Evolutionary conservation across 208 protist species (phyloP).

Genomic region (Trichomonas gallinae): DNA sequence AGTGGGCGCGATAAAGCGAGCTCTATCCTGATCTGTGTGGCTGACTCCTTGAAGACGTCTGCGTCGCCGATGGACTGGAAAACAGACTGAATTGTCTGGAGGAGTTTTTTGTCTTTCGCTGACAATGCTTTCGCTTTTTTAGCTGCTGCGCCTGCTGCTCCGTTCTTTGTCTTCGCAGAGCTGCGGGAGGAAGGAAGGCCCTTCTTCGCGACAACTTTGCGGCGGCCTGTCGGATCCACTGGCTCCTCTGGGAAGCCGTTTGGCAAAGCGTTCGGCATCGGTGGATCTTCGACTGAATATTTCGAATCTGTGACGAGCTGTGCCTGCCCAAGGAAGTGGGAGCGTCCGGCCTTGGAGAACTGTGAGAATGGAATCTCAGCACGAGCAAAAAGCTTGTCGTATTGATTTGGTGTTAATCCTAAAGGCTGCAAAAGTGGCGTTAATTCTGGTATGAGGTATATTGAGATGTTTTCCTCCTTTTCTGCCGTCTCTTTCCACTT

Average conservation of each 20-base stretch:
- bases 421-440: neutral
- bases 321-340: neutral
- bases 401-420: neutral
- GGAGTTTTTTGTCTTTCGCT: neutral
- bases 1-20: neutral
- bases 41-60: neutral
- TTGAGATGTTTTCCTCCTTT: neutral
- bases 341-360: neutral
- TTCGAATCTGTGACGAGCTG: neutral
- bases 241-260: neutral
- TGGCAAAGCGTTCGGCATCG: neutral
- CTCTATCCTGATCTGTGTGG: neutral
- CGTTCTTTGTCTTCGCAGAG: neutral
- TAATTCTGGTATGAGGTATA: neutral
- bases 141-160: neutral
- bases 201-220: neutral
- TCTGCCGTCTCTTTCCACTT: neutral
- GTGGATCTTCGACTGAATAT: neutral
- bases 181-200: neutral
- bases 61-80: neutral
- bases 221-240: no score
- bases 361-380: slow-evolving; percentile 3
- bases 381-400: neutral
- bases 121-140: neutral
- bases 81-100: neutral